A percentile compares a stretch with the other conserved stretches of the same genome.
These are phyloP conservation scores for Infundibulicybe gibba DNA, from an alignment of 768 basidiomycete genomes.

Conservation along the genomic window DNA sequence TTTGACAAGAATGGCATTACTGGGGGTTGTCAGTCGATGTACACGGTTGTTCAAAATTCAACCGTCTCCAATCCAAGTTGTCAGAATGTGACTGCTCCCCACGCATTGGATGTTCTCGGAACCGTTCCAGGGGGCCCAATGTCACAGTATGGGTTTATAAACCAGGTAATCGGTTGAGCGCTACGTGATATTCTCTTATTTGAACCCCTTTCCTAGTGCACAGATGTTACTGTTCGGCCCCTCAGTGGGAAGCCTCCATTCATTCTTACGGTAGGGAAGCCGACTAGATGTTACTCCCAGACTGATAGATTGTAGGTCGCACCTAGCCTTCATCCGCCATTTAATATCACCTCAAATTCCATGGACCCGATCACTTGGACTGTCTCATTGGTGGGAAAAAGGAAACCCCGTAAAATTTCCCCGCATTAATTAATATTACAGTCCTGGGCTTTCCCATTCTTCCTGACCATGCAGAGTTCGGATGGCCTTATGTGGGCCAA, in stretches of 20 bases:
- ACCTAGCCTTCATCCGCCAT: conserved; percentile 47
- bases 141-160: conserved; percentile 40
- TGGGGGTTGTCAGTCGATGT: conserved; percentile 50
- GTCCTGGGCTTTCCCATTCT: conserved; percentile 47
- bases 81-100: conserved; percentile 33
- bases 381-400: conserved; percentile 28
- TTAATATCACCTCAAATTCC: conserved; percentile 41
- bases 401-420: not conserved
- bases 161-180: conserved; percentile 30
- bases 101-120: conserved; percentile 28
- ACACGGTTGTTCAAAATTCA: conserved; percentile 43
- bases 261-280: conserved; percentile 36
- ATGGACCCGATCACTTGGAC: conserved; percentile 34
- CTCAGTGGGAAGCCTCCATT: conserved; percentile 44
- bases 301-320: conserved; percentile 29
- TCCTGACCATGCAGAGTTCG: conserved; percentile 40
- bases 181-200: not conserved
- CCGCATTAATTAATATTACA: conserved; percentile 6
- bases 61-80: conserved; percentile 30
- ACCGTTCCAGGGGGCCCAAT: conserved; percentile 33
- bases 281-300: not conserved
- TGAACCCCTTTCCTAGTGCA: conserved; percentile 31
- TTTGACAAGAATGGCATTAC: conserved; percentile 42
- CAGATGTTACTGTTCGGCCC: conserved; percentile 39
- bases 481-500: conserved; percentile 44